Conservation (phyloP, 23 red algal species). For the Gracilaria domingensis region DNA sequence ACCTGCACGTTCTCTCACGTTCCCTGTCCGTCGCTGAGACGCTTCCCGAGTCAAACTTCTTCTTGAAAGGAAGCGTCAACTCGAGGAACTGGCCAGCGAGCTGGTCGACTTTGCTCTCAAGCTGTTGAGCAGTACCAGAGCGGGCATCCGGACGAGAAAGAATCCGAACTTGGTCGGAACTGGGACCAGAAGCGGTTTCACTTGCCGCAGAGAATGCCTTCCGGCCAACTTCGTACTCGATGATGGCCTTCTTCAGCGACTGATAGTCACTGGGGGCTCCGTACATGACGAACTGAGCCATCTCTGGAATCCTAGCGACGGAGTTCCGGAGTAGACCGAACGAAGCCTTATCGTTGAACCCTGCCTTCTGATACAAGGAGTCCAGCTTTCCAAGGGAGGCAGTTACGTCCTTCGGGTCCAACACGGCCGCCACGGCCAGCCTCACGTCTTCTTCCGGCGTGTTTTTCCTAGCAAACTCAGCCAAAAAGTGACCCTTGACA, state of each 20-base stretch:
- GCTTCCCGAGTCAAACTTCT: neutral
- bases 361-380: neutral
- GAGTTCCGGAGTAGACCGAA: conserved; percentile 23
- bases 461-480: neutral
- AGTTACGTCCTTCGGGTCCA: conserved; percentile 5
- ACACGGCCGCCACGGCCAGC: neutral
- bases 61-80: neutral
- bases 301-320: neutral
- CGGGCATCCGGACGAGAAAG: neutral
- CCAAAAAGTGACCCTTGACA: neutral
- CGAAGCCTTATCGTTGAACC: conserved; percentile 25
- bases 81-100: neutral
- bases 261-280: conserved; percentile 4
- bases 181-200: neutral
- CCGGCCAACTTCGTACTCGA: neutral
- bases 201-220: neutral
- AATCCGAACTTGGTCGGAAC: neutral
- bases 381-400: neutral
- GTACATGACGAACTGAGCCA: conserved; percentile 29
- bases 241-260: neutral
- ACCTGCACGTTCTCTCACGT: neutral
- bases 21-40: too few species aligned
- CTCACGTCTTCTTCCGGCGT: neutral
- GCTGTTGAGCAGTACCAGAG: neutral
- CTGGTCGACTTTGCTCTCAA: conserved; percentile 23